Base-by-base conservation (phyloP, 768 basidiomycete species). In the Mycena alexandri region DNA sequence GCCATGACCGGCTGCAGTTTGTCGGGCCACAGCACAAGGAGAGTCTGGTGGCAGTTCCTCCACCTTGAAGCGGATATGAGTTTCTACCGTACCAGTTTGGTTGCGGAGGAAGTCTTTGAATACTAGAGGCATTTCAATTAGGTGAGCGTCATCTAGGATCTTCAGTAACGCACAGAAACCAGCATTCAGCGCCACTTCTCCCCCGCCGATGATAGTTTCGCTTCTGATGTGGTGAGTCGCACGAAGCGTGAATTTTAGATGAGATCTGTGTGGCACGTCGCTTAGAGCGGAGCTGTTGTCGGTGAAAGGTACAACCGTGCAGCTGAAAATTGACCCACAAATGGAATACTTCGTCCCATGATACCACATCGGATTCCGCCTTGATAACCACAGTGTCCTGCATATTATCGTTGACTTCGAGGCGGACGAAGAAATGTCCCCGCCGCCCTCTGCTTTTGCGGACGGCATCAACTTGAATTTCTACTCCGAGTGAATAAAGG, bases 281-380 rank as follows among this genome's bases (percentile, higher is more conserved):
- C 51, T 52, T 52, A 29, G 10, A 34, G 12, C 3, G 6, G 6
- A 29, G 29, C 6, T 3, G 29, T 29, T 29, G 25, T n/a, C 22
- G 17, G 12, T 52, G 10, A 52, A n/a, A n/a, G 2, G 22, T 4
- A 8, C 16, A 19, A 41, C 1, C 8, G 2, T 7, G 25, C 34
- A 24, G 2, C 8, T 19, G 8, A 7, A 44, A n/a, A n/a, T n/a
- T n/a, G 17, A 50, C 65, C 1, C 47, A 67, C 65, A 67, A 50
- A 56, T 67, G 65, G 51, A 67, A 34, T 19, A 56, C 65, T 0
- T 56, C 53, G 5, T 57, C 47, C 65, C 65, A 67, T 3, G 33
- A 25, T 42, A 44, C 65, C 47, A n/a, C 21, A 21, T 47, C 60
- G 2, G 53, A 46, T 3, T 34, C 34, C 6, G 53, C 65, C 11